Evolutionary conservation across 1,139 yeast species (phyloP).

Genomic region (Ogataea hybrid): DNA sequence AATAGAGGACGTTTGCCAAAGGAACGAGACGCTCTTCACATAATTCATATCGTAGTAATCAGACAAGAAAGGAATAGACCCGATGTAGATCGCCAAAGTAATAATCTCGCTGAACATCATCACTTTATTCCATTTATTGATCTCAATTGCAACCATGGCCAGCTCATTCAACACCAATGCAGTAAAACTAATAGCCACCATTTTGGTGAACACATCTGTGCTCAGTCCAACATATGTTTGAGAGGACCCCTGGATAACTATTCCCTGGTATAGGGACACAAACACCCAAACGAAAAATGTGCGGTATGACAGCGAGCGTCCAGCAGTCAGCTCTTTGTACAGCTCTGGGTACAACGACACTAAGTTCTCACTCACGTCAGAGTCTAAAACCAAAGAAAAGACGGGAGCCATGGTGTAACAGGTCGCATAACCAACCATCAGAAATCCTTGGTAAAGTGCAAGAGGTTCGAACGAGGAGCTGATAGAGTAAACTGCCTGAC

Average conservation of each 20-base stretch:
- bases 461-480: slow-evolving; percentile 88
- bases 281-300: slow-evolving; percentile 92
- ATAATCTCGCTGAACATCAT: slow-evolving; percentile 74
- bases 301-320: slow-evolving; percentile 78
- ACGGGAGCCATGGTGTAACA: slow-evolving; percentile 98
- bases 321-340: slow-evolving; percentile 87
- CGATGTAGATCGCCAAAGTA: slow-evolving; percentile 66
- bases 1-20: slow-evolving; percentile 68
- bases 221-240: slow-evolving; percentile 72
- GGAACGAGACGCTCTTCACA: slow-evolving; percentile 55
- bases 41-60: slow-evolving; percentile 81
- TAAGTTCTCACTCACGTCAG: slow-evolving; percentile 86
- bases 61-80: slow-evolving; percentile 74
- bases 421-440: slow-evolving; percentile 98
- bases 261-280: slow-evolving; percentile 86
- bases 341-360: slow-evolving; percentile 93
- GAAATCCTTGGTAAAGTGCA: slow-evolving; percentile 92
- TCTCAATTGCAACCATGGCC: slow-evolving; percentile 89
- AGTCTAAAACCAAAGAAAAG: slow-evolving; percentile 85
- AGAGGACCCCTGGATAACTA: slow-evolving; percentile 73
- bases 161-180: slow-evolving; percentile 82
- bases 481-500: slow-evolving; percentile 91
- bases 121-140: slow-evolving; percentile 81
- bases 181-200: slow-evolving; percentile 86
- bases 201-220: slow-evolving; percentile 51